Evolutionary conservation across 2,329 filamentous ascomycete genomes (phyloP).

Genomic region (Plenodomus tracheiphilus): DNA sequence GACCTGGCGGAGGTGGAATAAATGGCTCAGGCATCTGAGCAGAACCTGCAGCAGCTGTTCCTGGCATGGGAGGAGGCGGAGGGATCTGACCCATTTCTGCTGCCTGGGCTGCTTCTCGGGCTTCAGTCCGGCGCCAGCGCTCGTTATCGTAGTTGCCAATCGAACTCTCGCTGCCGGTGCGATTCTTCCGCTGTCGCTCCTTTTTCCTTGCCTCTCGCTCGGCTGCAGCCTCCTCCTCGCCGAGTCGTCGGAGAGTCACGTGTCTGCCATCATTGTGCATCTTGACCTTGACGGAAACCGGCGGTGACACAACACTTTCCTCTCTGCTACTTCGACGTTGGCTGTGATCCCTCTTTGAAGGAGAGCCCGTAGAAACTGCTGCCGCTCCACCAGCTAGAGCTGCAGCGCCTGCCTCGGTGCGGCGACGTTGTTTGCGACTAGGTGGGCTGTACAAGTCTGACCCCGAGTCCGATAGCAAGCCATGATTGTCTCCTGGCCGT

Average conservation of each 20-base stretch:
- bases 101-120: conserved; percentile 41
- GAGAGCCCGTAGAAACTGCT: conserved; percentile 31
- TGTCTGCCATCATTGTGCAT: conserved; percentile 67
- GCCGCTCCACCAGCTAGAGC: conserved; percentile 33
- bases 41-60: conserved; percentile 24
- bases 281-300: conserved; percentile 66
- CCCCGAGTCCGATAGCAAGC: conserved; percentile 48
- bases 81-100: conserved; percentile 27
- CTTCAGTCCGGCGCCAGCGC: conserved; percentile 46
- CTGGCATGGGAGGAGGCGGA: conserved; percentile 30
- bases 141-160: conserved; percentile 42
- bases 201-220: conserved; percentile 59
- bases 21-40: conserved; percentile 36
- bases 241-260: conserved; percentile 64
- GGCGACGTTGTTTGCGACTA: conserved; percentile 37
- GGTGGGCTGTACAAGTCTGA: conserved; percentile 45
- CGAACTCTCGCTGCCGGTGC: conserved; percentile 47
- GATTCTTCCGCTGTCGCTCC: conserved; percentile 48
- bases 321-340: conserved; percentile 41
- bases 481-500: conserved; percentile 37
- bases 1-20: conserved; percentile 36
- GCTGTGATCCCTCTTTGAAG: conserved; percentile 32
- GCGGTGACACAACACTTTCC: conserved; percentile 57
- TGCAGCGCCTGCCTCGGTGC: conserved; percentile 28
- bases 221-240: conserved; percentile 64